Conservation (phyloP, 805 yeast species). For the Kodamaea jinghongensis region DNA sequence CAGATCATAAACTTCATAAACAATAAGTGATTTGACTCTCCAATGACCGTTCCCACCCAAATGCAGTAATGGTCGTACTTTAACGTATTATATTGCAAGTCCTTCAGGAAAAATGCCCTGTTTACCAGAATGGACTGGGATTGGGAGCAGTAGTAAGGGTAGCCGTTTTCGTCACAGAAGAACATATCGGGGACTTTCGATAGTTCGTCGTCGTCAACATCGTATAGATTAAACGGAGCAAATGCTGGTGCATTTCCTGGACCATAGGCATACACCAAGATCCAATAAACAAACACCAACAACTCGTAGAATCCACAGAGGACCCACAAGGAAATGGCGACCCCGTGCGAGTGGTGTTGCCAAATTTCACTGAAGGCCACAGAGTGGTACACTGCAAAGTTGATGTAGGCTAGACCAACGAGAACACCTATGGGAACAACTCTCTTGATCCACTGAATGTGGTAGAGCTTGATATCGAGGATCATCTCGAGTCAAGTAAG, state of each 20-base stretch:
- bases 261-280: constrained; percentile 44
- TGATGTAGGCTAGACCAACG: constrained; percentile 35
- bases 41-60: constrained; percentile 74
- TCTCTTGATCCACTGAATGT: constrained; percentile 14
- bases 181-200: constrained; percentile 56
- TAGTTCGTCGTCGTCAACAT: constrained; percentile 14
- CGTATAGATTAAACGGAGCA: constrained; percentile 34
- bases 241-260: constrained; percentile 51
- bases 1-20: constrained; percentile 54
- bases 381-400: constrained; percentile 44
- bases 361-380: constrained; percentile 43
- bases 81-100: constrained; percentile 56
- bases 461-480: constrained; percentile 10
- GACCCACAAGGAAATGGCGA: constrained; percentile 39
- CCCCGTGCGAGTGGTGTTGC: constrained; percentile 23
- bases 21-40: constrained; percentile 57
- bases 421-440: constrained; percentile 28
- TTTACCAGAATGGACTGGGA: constrained; percentile 66
- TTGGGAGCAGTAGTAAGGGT: constrained; percentile 69
- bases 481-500: constrained; percentile 7
- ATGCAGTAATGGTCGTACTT: constrained; percentile 82
- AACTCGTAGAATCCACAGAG: constrained; percentile 25
- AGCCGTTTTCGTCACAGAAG: constrained; percentile 68
- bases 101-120: constrained; percentile 68
- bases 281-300: constrained; percentile 42